Base-by-base conservation (phyloP, 2,329 filamentous ascomycete genomes). In the Thelonectria blattea region DNA sequence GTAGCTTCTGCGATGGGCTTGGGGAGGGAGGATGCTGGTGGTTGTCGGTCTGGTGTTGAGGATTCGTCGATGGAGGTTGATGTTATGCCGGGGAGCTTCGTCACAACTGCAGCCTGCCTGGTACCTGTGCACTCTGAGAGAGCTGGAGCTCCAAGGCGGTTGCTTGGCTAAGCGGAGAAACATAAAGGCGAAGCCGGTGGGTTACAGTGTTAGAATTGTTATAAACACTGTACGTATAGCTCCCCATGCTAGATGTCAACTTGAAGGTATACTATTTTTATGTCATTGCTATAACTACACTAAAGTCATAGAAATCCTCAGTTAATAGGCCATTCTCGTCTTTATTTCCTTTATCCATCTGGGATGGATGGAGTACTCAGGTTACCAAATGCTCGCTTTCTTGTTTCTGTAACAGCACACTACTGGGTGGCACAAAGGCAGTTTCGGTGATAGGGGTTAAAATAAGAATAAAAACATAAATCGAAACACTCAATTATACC, bases 51-150 rank as follows among this genome's bases (percentile, higher is more conserved):
- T 58, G 55, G 51, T 49, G 63, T 62, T 60, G 56, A 49, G 61
- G 12, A 3, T 37, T 64, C 52, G 49, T 58, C 48, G 64, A 61
- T 60, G 61, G 56, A 58, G 58, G 58, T 69, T 63, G 65, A 68
- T 65, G 66, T 69, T 65, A 65, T 64, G 52, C 57, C 60, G 65
- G 66, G 70, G 69, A 75, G 75, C 75, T 77, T 76, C 75, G 75
- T 77, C 75, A 77, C 73, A 72, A 66, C 72, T 69, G 75, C 67
- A 76, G 75, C 75, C 75, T 77, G 64, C 69, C 72, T 64, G 42
- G 64, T 54, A 70, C 66, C 65, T 68, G 42, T 50, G 59, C 61
- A 70, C 68, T 69, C 6, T n/a, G n/a, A n/a, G 66, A 67, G 62
- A 71, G 71, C 72, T 62, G 56, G 68, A 73, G 71, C 73, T 73